Evolutionary conservation across 2,329 filamentous ascomycete species (phyloP).

Genomic region (Aspergillus persii): DNA sequence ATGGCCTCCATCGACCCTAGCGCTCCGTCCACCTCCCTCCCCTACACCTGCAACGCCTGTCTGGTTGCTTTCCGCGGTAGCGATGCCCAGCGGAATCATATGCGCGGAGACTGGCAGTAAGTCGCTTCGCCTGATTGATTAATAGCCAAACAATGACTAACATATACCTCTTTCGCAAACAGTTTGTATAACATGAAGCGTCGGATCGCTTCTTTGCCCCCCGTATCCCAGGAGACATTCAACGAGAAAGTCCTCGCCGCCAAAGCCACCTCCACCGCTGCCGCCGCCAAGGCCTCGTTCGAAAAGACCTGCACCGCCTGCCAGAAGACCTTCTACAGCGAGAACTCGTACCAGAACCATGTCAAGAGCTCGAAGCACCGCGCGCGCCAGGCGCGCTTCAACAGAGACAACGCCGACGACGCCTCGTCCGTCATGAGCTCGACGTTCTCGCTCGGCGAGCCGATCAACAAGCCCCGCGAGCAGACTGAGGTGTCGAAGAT

Average conservation of each 20-base stretch:
- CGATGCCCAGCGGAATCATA: slow-evolving; percentile 89
- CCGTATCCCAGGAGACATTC: slow-evolving; percentile 88
- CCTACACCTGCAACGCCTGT: slow-evolving; percentile 97
- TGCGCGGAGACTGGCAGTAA: slow-evolving; percentile 99
- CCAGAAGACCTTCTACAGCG: slow-evolving; percentile 91
- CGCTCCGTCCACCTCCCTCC: slow-evolving; percentile 52
- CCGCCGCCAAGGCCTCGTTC: slow-evolving; percentile 83
- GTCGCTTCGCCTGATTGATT: slow-evolving; percentile 37
- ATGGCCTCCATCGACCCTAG: slow-evolving; percentile 7
- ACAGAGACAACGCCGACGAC: slow-evolving; percentile 57
- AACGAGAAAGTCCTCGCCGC: slow-evolving; percentile 93
- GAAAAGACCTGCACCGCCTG: slow-evolving; percentile 80
- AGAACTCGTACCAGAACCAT: slow-evolving; percentile 94
- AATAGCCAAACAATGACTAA: slow-evolving; percentile 3
- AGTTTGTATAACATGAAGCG: slow-evolving; percentile 96
- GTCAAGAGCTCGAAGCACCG: slow-evolving; percentile 87
- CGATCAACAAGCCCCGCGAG: slow-evolving; percentile 58
- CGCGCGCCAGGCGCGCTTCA: slow-evolving; percentile 57
- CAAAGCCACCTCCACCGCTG: slow-evolving; percentile 77
- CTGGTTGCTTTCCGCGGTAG: slow-evolving; percentile 94
- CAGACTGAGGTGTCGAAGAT: slow-evolving; percentile 73
- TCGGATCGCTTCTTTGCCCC: slow-evolving; percentile 82
- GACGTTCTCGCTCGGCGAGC: slow-evolving; percentile 86
- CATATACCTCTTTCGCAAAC: neutral
- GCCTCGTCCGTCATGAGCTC: slow-evolving; percentile 83